Evolutionary conservation across 176 grass and related monocot genomes (phyloP), one percentile per base, ranked within the genome.

Genomic region (Canna indica): DNA sequence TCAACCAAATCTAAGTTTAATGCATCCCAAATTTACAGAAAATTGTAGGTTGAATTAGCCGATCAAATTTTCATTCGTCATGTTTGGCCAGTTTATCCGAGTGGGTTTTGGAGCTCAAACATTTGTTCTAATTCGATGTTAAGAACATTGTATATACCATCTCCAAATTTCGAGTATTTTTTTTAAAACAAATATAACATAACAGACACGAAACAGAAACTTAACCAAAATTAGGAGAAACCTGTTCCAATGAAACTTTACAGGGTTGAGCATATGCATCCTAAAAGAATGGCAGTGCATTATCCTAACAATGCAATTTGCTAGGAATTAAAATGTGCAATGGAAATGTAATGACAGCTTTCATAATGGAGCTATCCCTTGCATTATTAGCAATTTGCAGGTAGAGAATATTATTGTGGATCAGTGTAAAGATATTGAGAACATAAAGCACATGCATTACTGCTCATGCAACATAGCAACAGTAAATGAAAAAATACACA

Each of bases 361-460:
- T 39, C 58, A 14, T 2, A 30, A 27, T 60, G 8, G 17, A 41
- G 34, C 18, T 17, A 65, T 65, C 62, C 20, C 2, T 22, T 66
- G 63, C 63, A 66, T 66, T 41, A 38, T 38, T 36, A 38, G 34
- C 35, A n/a, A 66, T 38, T 36, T 66, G 62, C 62, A 65, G 20
- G 12, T 7, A 22, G 2, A 65, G 62, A 66, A 66, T 66, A 66
- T 39, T 41, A 32, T 39, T 39, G n/a, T n/a, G n/a, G n/a, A n/a
- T n/a, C n/a, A n/a, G n/a, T n/a, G n/a, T n/a, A n/a, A n/a, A n/a
- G n/a, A n/a, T n/a, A 24, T 39, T 60, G 11, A 32, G 27, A 32
- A 14, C 3, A 15, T 54, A 62, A 16, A 0, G 4, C 13, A 12
- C 28, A 18, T 33, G 59, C 20, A 29, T 33, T 62, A 32, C 32